Evolutionary conservation across 2,329 filamentous ascomycete species (phyloP), one percentile per base, ranked within the genome.

Genomic region (Colletotrichum aenigma): DNA sequence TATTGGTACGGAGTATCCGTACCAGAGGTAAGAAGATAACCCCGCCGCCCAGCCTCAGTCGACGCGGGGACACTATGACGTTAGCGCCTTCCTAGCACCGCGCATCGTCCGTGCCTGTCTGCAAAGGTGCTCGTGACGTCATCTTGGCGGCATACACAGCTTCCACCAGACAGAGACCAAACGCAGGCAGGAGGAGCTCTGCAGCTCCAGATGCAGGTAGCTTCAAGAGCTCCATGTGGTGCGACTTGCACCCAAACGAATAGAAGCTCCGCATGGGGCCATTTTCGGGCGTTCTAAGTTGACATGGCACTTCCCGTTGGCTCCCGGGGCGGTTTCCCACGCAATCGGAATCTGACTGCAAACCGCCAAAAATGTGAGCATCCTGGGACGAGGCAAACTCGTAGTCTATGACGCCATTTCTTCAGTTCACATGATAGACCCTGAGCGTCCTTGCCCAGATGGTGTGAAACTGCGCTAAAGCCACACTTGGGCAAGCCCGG

Each of bases 361-460:
- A 48, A 52, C 72, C 38, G 26, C 55, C 26, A 75, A 61, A 60
- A 21, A 58, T 52, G 43, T 52, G 43, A 52, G n/a, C 48, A 58
- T 9, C 26, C 66, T 58, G 34, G 18, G 43, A 34, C 67, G 58
- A 71, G 34, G 60, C n/a, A 70, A 13, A 26, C 21, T n/a, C 34
- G 43, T 18, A 67, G 61, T 76, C 74, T 75, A 76, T 76, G 74
- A 76, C 74, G 74, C 66, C 74, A 76, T 75, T 75, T 52, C 66
- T 74, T 56, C 60, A 66, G 43, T 75, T 76, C 74, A 75, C 74
- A 76, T 76, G 74, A 76, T 71, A 76, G 74, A 76, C 74, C 74
- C 71, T 76, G 66, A 71, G 70, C 74, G 70, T 65, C 64, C 58
- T 69, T 76, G n/a, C 55, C 73, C 74, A 38, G 70, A 76, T 74